Evolutionary conservation across 768 basidiomycete genomes (phyloP).

Genomic region (Phaeotremella skinneri): DNA sequence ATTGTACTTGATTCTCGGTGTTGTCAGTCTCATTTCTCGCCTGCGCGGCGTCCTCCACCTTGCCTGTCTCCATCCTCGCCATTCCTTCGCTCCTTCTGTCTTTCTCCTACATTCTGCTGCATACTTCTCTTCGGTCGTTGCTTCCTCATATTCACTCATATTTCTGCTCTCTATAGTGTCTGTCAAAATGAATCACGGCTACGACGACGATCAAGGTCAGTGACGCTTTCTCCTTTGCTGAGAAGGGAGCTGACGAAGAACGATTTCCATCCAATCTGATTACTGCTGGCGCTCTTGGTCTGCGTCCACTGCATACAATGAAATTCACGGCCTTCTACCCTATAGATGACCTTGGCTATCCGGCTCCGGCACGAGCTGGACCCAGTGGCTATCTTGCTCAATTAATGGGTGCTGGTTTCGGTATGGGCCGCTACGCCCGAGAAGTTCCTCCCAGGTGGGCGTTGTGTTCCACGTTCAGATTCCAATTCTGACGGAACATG

Average conservation of each 20-base stretch:
- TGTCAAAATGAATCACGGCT: slow-evolving; percentile 46
- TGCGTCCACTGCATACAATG: background rate
- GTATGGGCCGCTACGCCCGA: slow-evolving; percentile 22
- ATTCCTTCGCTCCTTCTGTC: background rate
- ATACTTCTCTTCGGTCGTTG: background rate
- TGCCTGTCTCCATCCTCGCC: background rate
- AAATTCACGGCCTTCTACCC: slow-evolving; percentile 2
- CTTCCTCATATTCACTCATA: background rate
- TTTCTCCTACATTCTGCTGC: background rate
- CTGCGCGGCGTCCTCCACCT: background rate
- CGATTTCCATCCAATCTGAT: no score
- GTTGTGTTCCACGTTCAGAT: background rate
- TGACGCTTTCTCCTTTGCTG: no score
- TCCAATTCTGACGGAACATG: background rate
- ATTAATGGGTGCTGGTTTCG: slow-evolving; percentile 40
- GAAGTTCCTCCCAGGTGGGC: slow-evolving; percentile 12
- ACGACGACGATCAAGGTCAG: slow-evolving; percentile 49
- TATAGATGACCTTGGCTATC: slow-evolving; percentile 8
- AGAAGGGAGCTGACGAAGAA: no score
- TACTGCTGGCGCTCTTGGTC: no score
- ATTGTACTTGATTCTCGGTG: no score
- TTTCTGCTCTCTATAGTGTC: background rate
- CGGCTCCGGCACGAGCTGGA: slow-evolving; percentile 20
- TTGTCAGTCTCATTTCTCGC: background rate
- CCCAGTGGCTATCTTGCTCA: slow-evolving; percentile 37